phyloP scores from a whole-genome alignment of 306 rosid species.

The Cicer chorassanicum region DNA sequence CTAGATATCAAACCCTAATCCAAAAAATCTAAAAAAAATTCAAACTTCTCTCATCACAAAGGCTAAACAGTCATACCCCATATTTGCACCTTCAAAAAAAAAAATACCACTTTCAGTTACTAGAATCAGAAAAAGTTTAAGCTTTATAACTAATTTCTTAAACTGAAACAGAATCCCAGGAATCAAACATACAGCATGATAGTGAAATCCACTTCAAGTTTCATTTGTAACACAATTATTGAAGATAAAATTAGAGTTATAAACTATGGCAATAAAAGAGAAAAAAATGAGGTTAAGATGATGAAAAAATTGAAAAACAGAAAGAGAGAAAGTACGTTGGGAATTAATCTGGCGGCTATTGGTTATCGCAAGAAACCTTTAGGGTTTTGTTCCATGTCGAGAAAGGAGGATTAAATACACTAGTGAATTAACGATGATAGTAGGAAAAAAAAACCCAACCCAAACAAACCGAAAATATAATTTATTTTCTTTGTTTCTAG shows the following conservation, averaged over 20 bases:
- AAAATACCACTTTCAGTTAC: background rate
- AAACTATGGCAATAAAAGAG: conserved; percentile 2
- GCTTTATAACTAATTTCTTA: background rate
- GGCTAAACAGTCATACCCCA: background rate
- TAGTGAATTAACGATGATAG: background rate
- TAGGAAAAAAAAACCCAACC: conserved; percentile 29
- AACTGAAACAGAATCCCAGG: background rate
- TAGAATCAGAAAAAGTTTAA: background rate
- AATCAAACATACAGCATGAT: background rate
- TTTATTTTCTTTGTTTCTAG: too few relatives aligned
- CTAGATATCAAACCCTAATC: conserved; percentile 22
- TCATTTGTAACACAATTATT: too few relatives aligned
- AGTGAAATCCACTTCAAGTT: too few relatives aligned
- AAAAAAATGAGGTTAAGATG: background rate
- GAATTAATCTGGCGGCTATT: conserved; percentile 82
- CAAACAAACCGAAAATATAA: background rate
- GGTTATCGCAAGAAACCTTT: conserved; percentile 80
- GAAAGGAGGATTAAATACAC: conserved; percentile 60
- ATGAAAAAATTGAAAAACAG: background rate
- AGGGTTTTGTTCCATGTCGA: conserved; percentile 75
- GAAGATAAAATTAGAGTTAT: background rate
- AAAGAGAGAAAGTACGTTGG: conserved; percentile 26
- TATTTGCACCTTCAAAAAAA: background rate
- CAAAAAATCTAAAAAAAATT: background rate
- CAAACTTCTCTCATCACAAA: background rate